Evolutionary conservation across 192 early-diverging fungal species (phyloP), one percentile per base, ranked within the genome.

Genomic region (Phlyctochytrium bullatum): DNA sequence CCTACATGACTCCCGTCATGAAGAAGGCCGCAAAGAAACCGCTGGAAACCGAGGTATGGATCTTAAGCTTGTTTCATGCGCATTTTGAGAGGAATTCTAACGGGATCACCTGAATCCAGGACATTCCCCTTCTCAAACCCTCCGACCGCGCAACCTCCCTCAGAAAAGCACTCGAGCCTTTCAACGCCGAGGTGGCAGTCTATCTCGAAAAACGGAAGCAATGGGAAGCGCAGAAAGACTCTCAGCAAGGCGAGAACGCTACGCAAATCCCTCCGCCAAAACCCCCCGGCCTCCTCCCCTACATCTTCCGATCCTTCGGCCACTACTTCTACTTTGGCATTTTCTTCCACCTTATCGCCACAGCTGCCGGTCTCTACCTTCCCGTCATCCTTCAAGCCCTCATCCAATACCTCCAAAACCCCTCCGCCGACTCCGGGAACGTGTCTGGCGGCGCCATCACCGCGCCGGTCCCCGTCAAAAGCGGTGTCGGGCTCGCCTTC

Each of bases 381-480:
- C 60, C 68, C 17, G 35, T 69, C 17, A 50, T 69, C 1, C 61
- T 69, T 6, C 68, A 69, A 25, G 59, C 61, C 29, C 47, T 69
- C 10, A 69, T 69, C 40, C 52, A 62, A 28, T 50, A 62, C 27
- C 59, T 50, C 0, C 40, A 2, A 1, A 25, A 24, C 68, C 30
- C 35, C 3, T 16, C 36, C 0, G 28, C 59, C 29, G 35, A 54
- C 24, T n/a, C 52, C n/a, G n/a, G n/a, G n/a, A n/a, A n/a, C n/a
- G n/a, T n/a, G n/a, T n/a, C n/a, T n/a, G n/a, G n/a, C n/a, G n/a
- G n/a, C n/a, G n/a, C n/a, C n/a, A n/a, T n/a, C n/a, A n/a, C n/a
- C n/a, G n/a, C n/a, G n/a, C n/a, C n/a, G n/a, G n/a, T n/a, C 27
- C 14, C 17, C 0, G 34, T 29, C 1, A 32, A 28, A 17, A 47